phyloP scores from a whole-genome alignment of 2,329 filamentous ascomycete genomes.

The Colletotrichum falcatum region DNA sequence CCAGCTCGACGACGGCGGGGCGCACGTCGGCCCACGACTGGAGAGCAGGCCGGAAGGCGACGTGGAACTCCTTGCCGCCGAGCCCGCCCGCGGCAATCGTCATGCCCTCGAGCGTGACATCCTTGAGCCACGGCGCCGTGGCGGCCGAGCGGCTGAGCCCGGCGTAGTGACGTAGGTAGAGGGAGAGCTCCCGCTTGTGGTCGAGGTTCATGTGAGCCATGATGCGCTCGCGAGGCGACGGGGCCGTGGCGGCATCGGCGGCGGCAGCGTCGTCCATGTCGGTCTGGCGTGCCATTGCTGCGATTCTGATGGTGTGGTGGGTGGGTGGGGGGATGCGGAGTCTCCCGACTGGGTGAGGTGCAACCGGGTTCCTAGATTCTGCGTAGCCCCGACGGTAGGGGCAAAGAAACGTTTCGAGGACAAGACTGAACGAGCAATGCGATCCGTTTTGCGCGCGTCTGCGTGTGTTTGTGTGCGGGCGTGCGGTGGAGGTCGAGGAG shows the following conservation, averaged over 20 bases:
- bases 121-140: slow-evolving; percentile 69
- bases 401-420: not conserved
- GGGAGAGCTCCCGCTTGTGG: slow-evolving; percentile 78
- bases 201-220: slow-evolving; percentile 89
- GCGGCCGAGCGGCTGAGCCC: slow-evolving; percentile 67
- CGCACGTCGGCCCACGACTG: slow-evolving; percentile 75
- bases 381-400: not conserved
- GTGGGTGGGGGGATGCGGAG: not conserved
- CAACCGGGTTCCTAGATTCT: not conserved
- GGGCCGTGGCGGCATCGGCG: slow-evolving; percentile 8
- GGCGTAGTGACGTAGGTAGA: slow-evolving; percentile 82
- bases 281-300: slow-evolving; percentile 10
- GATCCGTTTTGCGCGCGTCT: not conserved
- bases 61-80: slow-evolving; percentile 58
- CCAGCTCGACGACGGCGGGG: slow-evolving; percentile 78
- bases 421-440: not conserved
- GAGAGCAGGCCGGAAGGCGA: slow-evolving; percentile 80
- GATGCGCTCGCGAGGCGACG: slow-evolving; percentile 51
- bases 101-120: slow-evolving; percentile 74
- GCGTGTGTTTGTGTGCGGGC: not conserved
- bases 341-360: not conserved
- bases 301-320: not conserved
- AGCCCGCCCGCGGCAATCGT: slow-evolving; percentile 62
- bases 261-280: too few species aligned
- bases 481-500: slow-evolving; percentile 10